Conservation (phyloP, 1,284 basidiomycete species). For the Gastroboletus turbinatus region DNA sequence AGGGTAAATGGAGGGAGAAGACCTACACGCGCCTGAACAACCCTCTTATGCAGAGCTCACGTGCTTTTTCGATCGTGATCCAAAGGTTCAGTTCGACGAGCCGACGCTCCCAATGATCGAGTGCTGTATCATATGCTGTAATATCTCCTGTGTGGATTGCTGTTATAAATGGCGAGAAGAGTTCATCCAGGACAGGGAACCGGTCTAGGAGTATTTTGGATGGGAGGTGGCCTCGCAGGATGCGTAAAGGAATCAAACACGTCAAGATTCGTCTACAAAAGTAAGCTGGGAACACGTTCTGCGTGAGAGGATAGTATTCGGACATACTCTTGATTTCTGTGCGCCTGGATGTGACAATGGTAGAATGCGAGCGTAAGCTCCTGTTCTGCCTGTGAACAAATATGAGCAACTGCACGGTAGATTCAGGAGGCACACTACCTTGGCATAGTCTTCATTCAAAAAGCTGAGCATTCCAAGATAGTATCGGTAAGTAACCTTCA, state of each 20-base stretch:
- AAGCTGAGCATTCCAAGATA: slow-evolving; percentile 94
- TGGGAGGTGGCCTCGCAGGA: slow-evolving; percentile 85
- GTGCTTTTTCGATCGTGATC: slow-evolving; percentile 83
- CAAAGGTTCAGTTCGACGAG: slow-evolving; percentile 84
- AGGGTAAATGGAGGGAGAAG: not conserved
- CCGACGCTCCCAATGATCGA: slow-evolving; percentile 64
- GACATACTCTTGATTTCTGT: slow-evolving; percentile 79
- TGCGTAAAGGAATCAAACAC: slow-evolving; percentile 86
- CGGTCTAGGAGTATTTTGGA: slow-evolving; percentile 62
- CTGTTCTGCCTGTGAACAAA: slow-evolving; percentile 62
- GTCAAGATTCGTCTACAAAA: slow-evolving; percentile 75
- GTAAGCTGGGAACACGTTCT: not conserved
- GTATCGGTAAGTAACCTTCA: slow-evolving; percentile 85
- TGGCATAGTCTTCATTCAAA: slow-evolving; percentile 86
- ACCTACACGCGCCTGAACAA: slow-evolving; percentile 86
- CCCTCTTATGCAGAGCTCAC: slow-evolving; percentile 84
- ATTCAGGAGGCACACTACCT: slow-evolving; percentile 43
- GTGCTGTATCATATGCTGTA: slow-evolving; percentile 73
- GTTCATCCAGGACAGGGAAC: slow-evolving; percentile 70
- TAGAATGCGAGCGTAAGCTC: slow-evolving; percentile 83
- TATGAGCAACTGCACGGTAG: not conserved
- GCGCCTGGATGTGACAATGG: slow-evolving; percentile 68
- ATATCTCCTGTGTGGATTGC: slow-evolving; percentile 82
- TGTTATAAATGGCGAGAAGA: slow-evolving; percentile 79
- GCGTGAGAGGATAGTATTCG: not conserved